Evolutionary conservation across 75 land plant genomes (phyloP), one percentile per base, ranked within the genome.

Genomic region (Sequoia sempervirens): DNA sequence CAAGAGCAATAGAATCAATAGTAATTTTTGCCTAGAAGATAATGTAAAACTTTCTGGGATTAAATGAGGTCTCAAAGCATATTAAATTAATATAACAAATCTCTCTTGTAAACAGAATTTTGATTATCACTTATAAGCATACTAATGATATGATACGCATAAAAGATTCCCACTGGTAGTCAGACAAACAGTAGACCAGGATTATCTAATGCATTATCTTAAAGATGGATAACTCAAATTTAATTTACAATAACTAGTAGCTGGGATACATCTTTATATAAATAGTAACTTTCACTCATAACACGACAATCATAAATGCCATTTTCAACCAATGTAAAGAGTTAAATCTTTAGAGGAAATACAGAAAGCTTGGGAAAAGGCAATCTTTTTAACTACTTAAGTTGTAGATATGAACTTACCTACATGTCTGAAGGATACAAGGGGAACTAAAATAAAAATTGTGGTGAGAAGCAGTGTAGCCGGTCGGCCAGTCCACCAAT

Each of bases 401-500:
- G 36, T 80, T 50, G 61, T 26, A 78, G 28, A 78, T 53, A 53
- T 80, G 37, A 14, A 52, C 81, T 87, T 80, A 90, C 90, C 90
- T 18, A 90, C 82, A 81, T 85, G 87, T 47, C 85, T 80, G 80
- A 90, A 83, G 32, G 83, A 86, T n/a, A 81, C 87, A 47, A 90
- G 84, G 2, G 90, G 91, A 12, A 86, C 83, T 36, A 90, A 81
- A 38, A 90, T 43, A 30, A 90, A 56, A 20, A 86, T 37, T 37
- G 90, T 90, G 80, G 87, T 88, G 52, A 90, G 47, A 50, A 88
- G 54, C 37, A 90, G 91, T 20, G 84, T 85, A 61, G 81, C 58
- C 28, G 70, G 47, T 32, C 90, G 50, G 43, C 85, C 81, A 54
- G 86, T 90, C 91, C 91, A 90, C 91, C 91, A 88, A 2, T 82